These are phyloP conservation scores for Bruguiera gymnorhiza DNA, from an alignment of 345 rosid species.

Conservation along the genomic window DNA sequence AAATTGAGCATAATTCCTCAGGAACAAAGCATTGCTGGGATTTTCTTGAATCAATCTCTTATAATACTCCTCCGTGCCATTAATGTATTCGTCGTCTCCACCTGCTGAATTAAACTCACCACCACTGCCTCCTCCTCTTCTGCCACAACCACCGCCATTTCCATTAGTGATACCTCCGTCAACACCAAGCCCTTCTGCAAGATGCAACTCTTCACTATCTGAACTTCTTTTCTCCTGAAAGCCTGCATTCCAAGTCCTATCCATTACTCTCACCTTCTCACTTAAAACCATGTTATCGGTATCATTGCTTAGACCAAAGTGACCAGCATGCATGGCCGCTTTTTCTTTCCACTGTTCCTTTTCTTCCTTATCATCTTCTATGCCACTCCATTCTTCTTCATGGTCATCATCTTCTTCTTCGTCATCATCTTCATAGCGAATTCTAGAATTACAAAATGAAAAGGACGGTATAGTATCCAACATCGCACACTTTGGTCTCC, in stretches of 20 bases:
- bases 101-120: conserved; percentile 26
- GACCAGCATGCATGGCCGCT: neutral
- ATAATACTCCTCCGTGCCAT: conserved; percentile 44
- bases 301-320: neutral
- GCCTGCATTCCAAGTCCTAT: conserved; percentile 10
- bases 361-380: conserved; percentile 26
- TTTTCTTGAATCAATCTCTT: conserved; percentile 53
- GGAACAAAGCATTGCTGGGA: conserved; percentile 51
- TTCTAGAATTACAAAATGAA: conserved; percentile 16
- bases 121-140: conserved; percentile 19
- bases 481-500: conserved; percentile 27
- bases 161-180: conserved; percentile 21
- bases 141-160: conserved; percentile 15
- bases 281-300: conserved; percentile 13
- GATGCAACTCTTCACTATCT: conserved; percentile 34
- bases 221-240: conserved; percentile 19
- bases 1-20: conserved; percentile 61
- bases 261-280: conserved; percentile 10
- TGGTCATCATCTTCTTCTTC: neutral
- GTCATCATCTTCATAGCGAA: neutral
- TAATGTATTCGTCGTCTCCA: conserved; percentile 32
- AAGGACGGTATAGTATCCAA: conserved; percentile 57
- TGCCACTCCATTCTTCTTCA: neutral
- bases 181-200: conserved; percentile 42
- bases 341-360: conserved; percentile 12